phyloP scores from a whole-genome alignment of 1,284 basidiomycete genomes.

The Naganishia cerealis region DNA sequence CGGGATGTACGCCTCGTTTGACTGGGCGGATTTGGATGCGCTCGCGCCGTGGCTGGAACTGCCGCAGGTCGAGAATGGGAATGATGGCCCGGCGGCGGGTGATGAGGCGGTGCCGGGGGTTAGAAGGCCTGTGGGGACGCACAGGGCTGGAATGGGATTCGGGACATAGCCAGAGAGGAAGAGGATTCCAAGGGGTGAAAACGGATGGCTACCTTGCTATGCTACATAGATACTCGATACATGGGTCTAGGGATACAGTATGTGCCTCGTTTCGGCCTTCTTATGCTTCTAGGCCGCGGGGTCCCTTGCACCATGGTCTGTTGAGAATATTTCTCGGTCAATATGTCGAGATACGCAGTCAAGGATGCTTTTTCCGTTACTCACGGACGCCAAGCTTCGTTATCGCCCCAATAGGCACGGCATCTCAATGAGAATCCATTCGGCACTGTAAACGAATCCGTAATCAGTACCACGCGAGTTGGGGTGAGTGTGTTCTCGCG shows the following conservation, averaged over 20 bases:
- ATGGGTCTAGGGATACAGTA: constrained; percentile 27
- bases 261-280: neutral
- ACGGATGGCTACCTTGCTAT: neutral
- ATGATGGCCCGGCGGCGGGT: constrained; percentile 35
- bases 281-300: constrained; percentile 33
- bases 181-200: neutral
- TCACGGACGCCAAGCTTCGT: constrained; percentile 35
- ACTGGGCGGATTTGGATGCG: constrained; percentile 48
- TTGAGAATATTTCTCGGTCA: neutral
- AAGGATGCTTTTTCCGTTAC: neutral
- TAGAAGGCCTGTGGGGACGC: neutral
- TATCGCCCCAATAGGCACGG: constrained; percentile 45
- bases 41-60: constrained; percentile 48
- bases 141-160: constrained; percentile 42
- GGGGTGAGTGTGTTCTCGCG: neutral
- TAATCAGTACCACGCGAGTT: neutral
- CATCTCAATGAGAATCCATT: constrained; percentile 48
- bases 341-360: neutral
- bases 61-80: constrained; percentile 39
- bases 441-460: constrained; percentile 38
- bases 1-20: constrained; percentile 51
- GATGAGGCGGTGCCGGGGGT: constrained; percentile 4
- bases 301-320: constrained; percentile 36
- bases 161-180: constrained; percentile 10
- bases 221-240: constrained; percentile 22